Evolutionary conservation across 2,329 filamentous ascomycete genomes (phyloP).

Genomic region (Beauveria sp.): DNA sequence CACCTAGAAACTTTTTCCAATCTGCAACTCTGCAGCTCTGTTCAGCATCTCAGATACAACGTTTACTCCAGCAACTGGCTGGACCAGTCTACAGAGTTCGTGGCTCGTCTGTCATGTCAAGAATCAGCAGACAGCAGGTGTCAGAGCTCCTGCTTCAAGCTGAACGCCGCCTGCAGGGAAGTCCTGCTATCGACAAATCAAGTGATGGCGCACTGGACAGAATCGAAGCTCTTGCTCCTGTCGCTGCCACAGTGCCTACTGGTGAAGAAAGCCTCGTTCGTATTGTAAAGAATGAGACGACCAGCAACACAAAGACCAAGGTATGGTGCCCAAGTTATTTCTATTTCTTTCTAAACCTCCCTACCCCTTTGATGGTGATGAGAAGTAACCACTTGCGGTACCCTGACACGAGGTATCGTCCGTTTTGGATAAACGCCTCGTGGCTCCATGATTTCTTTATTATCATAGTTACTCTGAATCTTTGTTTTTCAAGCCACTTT

Average conservation of each 20-base stretch:
- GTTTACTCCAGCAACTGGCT: slow-evolving; percentile 10
- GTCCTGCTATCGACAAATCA: neutral
- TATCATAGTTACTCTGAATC: slow-evolving; percentile 70
- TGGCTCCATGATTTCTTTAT: slow-evolving; percentile 48
- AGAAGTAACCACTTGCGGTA: slow-evolving; percentile 30
- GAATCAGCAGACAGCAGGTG: slow-evolving; percentile 23
- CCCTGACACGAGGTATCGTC: slow-evolving; percentile 31
- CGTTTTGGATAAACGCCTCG: slow-evolving; percentile 43
- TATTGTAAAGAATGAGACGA: slow-evolving; percentile 2
- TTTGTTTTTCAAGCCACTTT: slow-evolving; percentile 13
- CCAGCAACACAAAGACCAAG: slow-evolving; percentile 16
- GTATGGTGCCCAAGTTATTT: slow-evolving; percentile 15
- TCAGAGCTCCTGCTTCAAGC: slow-evolving; percentile 26
- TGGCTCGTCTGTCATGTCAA: slow-evolving; percentile 17
- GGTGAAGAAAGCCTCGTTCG: slow-evolving; percentile 5
- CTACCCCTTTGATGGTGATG: slow-evolving; percentile 25
- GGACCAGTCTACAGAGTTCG: neutral
- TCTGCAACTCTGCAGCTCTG: neutral
- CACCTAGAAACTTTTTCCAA: slow-evolving; percentile 9
- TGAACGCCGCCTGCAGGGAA: slow-evolving; percentile 24
- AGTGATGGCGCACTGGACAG: neutral
- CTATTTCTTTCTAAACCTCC: neutral
- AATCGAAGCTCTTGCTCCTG: slow-evolving; percentile 13
- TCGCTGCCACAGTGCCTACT: slow-evolving; percentile 11
- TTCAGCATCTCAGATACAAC: neutral